Evolutionary conservation across 768 basidiomycete species (phyloP), one percentile per base, ranked within the genome.

Genomic region (Amanita thiersii): DNA sequence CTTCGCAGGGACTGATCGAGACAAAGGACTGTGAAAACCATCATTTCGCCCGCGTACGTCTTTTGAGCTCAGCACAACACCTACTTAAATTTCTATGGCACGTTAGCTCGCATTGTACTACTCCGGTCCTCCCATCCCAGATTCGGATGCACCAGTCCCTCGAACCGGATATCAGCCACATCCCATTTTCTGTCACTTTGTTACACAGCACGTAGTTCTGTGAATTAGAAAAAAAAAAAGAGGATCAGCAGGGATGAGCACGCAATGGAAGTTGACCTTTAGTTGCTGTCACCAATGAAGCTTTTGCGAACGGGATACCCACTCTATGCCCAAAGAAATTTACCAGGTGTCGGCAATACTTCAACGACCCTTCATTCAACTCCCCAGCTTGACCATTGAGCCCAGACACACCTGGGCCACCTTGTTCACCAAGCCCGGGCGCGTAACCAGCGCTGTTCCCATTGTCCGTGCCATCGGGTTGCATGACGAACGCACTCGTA

Each of bases 121-220:
- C 12, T 72, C 70, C 51, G 73, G 69, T 31, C 14, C 29, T 30
- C 29, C 81, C 73, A 56, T 89, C 84, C 77, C 82, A 85, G 55
- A 89, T 87, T 56, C 88, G 86, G 42, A 93, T 88, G 1, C 86
- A 83, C 18, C 90, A 80, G 58, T 93, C 90, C 62, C 91, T 92
- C 7, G 67, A 69, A 3, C 91, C 90, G 9, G 86, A 88, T 14
- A 91, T 88, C 50, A 92, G 81, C 84, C 87, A 69, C 50, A 85
- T 77, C 3, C 85, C 86, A 56, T 92, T 87, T 47, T 85, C 80
- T 32, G 85, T 86, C 37, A 88, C 81, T 15, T 38, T 52, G 1
- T 57, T 53, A 3, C 52, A 59, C 5, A 57, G 50, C 14, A 56
- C 56, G 26, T 58, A 60, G 39, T 60, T 55, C 57, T 61, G 19